A percentile compares a stretch with the other conserved stretches of the same genome.
phyloP scores from a whole-genome alignment of 768 basidiomycete genomes.

The Cystofilobasidium macerans region DNA sequence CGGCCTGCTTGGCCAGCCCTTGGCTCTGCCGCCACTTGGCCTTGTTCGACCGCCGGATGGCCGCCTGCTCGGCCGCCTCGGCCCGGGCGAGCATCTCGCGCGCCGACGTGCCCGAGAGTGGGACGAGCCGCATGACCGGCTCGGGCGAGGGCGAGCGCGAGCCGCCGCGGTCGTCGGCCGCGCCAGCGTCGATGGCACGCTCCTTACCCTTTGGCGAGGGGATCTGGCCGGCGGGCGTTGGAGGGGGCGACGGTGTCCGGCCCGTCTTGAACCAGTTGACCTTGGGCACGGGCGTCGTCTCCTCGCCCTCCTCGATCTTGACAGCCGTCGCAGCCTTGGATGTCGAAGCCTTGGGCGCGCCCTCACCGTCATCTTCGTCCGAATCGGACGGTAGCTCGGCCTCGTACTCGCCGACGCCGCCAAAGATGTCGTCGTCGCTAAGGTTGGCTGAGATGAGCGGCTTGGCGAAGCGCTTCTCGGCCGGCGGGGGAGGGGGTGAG shows the following conservation, averaged over 20 bases:
- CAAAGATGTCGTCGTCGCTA: conserved; percentile 25
- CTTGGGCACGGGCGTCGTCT: neutral
- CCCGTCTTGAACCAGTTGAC: conserved; percentile 19
- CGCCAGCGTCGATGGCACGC: neutral
- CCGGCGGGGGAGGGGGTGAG: conserved; percentile 7
- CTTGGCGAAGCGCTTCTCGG: conserved; percentile 17
- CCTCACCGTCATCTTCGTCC: too few relatives aligned
- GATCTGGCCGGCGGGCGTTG: neutral
- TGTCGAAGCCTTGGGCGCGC: neutral
- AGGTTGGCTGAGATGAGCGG: conserved; percentile 9
- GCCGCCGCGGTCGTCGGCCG: neutral
- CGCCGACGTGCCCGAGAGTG: conserved; percentile 34
- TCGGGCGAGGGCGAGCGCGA: conserved; percentile 17
- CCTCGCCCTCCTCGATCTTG: neutral
- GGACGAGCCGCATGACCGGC: neutral
- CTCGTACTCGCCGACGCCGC: conserved; percentile 25
- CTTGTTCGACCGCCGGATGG: conserved; percentile 62
- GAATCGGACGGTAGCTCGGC: conserved; percentile 8
- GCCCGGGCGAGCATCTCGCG: conserved; percentile 73
- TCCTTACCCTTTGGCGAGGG: neutral
- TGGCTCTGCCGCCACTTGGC: conserved; percentile 43
- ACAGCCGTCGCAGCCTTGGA: neutral
- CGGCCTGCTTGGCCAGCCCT: conserved; percentile 37
- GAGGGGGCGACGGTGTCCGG: conserved; percentile 8
- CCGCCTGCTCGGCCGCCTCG: conserved; percentile 51